Evolutionary conservation across 306 rosid genomes (phyloP), one percentile per base, ranked within the genome.

Genomic region (Gleditsia sinensis): DNA sequence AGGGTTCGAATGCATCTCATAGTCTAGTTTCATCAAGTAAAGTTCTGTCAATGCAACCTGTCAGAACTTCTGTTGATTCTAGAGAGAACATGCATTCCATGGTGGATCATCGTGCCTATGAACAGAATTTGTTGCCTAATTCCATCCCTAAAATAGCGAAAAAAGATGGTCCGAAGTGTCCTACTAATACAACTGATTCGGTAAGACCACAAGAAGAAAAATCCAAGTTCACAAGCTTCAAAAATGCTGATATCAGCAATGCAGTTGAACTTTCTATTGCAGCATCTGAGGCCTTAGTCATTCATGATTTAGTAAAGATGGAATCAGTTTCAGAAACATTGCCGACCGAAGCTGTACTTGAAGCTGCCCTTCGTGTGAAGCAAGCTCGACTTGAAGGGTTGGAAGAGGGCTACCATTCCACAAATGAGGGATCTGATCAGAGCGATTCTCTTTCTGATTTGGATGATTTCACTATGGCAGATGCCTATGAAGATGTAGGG

Each of bases 281-380:
- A 12, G 98, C 98, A 74, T 94, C 98, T 50, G 98, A 94, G 78
- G 97, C 96, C 81, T 40, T 94, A 77, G 92, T 85, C 78, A 88
- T 94, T 79, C 87, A 94, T 72, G 96, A 91, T 70, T 68, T 84
- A 60, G 78, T 78, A 25, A 83, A 83, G 77, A 54, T 36, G 80
- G 90, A 63, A 69, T 62, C 81, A 66, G 71, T 71, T 75, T 63
- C 68, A 28, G 85, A 88, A 73, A 76, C 74, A 78, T 32, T 82
- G 49, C 78, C 69, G 73, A 48, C 83, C 49, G 83, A 81, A 75
- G 83, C 83, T 60, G 79, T 86, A 19, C 92, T 91, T 78, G 98
- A 94, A 85, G 86, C 76, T 82, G 86, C 97, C 71, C 96, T 94
- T 57, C 75, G 43, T 70, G 87, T 94, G 75, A 91, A 89, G 89